A percentile compares a stretch with the other conserved stretches of the same genome.
Conservation (phyloP, 1,284 basidiomycete genomes). For the Coriolopsis trogii region DNA sequence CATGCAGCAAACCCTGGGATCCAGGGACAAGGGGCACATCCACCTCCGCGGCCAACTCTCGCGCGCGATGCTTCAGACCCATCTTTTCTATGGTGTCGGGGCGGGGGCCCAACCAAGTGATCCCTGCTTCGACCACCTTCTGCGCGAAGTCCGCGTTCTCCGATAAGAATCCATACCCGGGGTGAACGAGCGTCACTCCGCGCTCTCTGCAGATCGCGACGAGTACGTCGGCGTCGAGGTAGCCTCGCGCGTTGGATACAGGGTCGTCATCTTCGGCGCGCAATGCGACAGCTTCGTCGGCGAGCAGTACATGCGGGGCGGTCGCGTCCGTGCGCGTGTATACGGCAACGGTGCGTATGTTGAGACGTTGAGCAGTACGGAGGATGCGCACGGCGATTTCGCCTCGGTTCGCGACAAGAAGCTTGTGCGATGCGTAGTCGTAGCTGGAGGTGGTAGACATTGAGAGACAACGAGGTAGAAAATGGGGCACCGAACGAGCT, state of each 20-base stretch:
- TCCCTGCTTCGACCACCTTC: slow-evolving; percentile 46
- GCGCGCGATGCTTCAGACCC: slow-evolving; percentile 68
- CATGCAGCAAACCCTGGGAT: slow-evolving; percentile 47
- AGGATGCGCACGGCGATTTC: slow-evolving; percentile 61
- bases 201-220: slow-evolving; percentile 47
- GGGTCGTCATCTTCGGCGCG: slow-evolving; percentile 25
- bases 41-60: slow-evolving; percentile 49
- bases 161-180: slow-evolving; percentile 71
- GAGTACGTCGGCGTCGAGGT: slow-evolving; percentile 46
- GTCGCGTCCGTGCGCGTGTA: slow-evolving; percentile 59
- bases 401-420: slow-evolving; percentile 53
- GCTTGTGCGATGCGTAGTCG: slow-evolving; percentile 32
- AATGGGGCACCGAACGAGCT: no score
- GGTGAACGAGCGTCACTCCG: slow-evolving; percentile 59
- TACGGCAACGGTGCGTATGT: slow-evolving; percentile 51
- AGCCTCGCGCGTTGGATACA: slow-evolving; percentile 36
- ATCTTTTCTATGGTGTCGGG: slow-evolving; percentile 55
- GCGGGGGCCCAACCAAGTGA: slow-evolving; percentile 65
- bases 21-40: slow-evolving; percentile 62
- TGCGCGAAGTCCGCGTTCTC: slow-evolving; percentile 65
- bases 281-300: slow-evolving; percentile 50
- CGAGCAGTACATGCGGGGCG: slow-evolving; percentile 55
- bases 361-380: slow-evolving; percentile 51
- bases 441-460: no score
- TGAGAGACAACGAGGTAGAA: no score